Percentiles rank a stretch among this genome's conserved stretches.
phyloP scores from a whole-genome alignment of 495 filamentous ascomycete species.

The Rusavskia elegans region DNA sequence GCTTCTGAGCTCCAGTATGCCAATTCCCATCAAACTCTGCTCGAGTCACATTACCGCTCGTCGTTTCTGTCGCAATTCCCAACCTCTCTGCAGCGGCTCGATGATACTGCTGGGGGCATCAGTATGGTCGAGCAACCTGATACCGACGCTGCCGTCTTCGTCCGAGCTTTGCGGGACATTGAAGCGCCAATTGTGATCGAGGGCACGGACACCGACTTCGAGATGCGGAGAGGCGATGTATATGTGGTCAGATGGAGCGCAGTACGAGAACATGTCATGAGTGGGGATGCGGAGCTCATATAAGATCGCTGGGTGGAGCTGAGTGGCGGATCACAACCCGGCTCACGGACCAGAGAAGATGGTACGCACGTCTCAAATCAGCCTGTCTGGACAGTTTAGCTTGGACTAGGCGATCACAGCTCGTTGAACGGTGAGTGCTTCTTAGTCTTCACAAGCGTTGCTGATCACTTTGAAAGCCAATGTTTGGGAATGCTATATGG shows the following conservation, averaged over 20 bases:
- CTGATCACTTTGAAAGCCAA: too few species aligned
- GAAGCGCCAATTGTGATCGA: slow-evolving; percentile 39
- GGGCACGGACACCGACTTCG: slow-evolving; percentile 36
- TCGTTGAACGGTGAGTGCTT: too few species aligned
- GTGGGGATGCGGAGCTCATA: slow-evolving; percentile 69
- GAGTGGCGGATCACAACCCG: background rate
- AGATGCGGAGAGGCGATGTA: slow-evolving; percentile 67
- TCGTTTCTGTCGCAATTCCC: slow-evolving; percentile 77
- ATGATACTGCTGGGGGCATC: slow-evolving; percentile 78
- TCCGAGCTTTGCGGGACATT: slow-evolving; percentile 47
- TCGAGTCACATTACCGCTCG: slow-evolving; percentile 65
- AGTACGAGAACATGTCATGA: slow-evolving; percentile 51
- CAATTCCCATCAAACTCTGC: slow-evolving; percentile 60
- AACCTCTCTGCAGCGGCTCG: slow-evolving; percentile 53
- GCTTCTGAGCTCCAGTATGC: slow-evolving; percentile 61
- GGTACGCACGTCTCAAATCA: too few species aligned
- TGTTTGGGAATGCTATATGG: too few species aligned
- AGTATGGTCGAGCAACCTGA: slow-evolving; percentile 89
- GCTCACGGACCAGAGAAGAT: background rate
- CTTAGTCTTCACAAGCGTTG: too few species aligned
- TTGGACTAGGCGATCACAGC: too few species aligned
- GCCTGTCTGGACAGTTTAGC: too few species aligned
- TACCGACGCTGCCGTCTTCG: slow-evolving; percentile 66
- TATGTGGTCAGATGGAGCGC: slow-evolving; percentile 78
- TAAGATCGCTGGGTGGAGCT: slow-evolving; percentile 21